Base-by-base conservation (phyloP, 2,329 filamentous ascomycete genomes). In the Allantophomopsis cytisporea region DNA sequence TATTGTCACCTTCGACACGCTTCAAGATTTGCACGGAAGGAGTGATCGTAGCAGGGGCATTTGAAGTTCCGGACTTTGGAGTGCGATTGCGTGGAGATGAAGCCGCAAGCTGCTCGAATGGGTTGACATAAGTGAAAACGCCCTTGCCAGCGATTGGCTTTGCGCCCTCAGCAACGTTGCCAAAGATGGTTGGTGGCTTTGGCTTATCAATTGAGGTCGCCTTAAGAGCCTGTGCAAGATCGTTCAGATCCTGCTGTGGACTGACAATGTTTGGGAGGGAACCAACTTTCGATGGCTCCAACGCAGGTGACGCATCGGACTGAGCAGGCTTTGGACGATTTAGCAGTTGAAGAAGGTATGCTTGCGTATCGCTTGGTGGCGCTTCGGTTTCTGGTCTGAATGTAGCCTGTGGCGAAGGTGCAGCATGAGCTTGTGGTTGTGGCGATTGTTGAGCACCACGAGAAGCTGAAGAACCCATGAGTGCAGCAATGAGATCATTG, bases 301-400 rank as follows among this genome's bases (percentile, higher is more conserved):
- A 17, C 10, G 16, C 14, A 16, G 42, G 31, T 11, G 35, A 36
- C 3, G 13, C 20, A 7, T 36, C 16, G 13, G 50, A 42, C 56
- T 80, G 75, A 42, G 68, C 66, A 11, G 76, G 75, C 61, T 80
- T 87, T 39, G 83, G 78, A 37, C 82, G 79, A 53, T 87, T 91
- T 46, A 98, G 71, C 42, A 96, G 68, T 50, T 85, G 82, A 45
- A 96, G 75, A 36, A 98, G 68, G 54, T 91, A 83, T 46, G 89
- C 80, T 59, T 93, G 83, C 4, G 87, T 84, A 57, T 86, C 80
- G 36, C 76, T 69, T 16, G 71, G 62, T 39, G 75, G 71, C 34
- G 71, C 64, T 28, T 64, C 63, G 60, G 69, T 72, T 31, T 39
- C 39, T 28, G 43, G 44, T 35, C 43, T 33, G 20, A 43, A 37